phyloP scores from a whole-genome alignment of 1,284 basidiomycete species.

The Fomitopsis palustris region DNA sequence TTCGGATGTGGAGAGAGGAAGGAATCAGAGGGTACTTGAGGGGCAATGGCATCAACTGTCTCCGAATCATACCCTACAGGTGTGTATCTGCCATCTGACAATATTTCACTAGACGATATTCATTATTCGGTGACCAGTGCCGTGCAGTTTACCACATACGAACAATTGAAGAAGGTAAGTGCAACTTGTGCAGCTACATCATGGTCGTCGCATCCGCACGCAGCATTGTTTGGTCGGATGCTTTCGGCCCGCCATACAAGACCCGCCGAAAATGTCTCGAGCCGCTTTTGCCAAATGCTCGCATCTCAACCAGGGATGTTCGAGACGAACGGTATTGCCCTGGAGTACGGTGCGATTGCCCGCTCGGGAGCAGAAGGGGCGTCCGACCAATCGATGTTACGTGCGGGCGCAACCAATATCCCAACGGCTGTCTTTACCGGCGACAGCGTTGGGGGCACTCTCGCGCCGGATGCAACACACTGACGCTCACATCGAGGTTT shows the following conservation, averaged over 20 bases:
- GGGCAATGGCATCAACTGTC: conserved; percentile 89
- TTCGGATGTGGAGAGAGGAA: conserved; percentile 91
- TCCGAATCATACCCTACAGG: conserved; percentile 83
- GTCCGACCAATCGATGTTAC: no score
- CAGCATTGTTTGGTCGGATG: no score
- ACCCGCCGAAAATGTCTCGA: no score
- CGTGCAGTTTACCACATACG: conserved; percentile 92
- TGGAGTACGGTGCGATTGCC: no score
- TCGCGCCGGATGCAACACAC: not conserved
- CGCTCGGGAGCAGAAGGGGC: no score
- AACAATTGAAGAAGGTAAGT: conserved; percentile 79
- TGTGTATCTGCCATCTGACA: conserved; percentile 16
- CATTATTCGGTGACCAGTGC: conserved; percentile 44
- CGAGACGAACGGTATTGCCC: no score
- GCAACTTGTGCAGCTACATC: conserved; percentile 1
- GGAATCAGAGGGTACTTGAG: conserved; percentile 92
- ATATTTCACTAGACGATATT: not conserved
- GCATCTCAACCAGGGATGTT: no score
- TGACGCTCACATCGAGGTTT: conserved; percentile 19
- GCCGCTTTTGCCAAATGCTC: no score
- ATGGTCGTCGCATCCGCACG: not conserved
- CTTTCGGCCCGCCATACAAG: no score
- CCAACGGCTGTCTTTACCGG: no score
- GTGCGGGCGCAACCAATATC: no score
- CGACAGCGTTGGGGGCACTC: not conserved